Evolutionary conservation across 805 yeast species (phyloP).

Genomic region (Candida dendrica): DNA sequence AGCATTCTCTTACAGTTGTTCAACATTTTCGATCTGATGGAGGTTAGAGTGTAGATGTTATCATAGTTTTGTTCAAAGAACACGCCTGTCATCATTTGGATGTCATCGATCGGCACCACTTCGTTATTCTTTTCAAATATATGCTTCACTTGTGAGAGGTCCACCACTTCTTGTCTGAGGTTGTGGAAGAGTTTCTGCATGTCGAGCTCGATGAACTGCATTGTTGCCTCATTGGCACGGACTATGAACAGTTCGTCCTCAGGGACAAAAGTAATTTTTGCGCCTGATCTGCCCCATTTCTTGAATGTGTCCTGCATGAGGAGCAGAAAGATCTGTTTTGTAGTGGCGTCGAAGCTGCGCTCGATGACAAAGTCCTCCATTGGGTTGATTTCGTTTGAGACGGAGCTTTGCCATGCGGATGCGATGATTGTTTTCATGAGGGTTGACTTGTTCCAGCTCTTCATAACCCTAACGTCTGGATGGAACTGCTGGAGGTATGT

Average conservation of each 20-base stretch:
- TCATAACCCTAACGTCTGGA: slow-evolving; percentile 3
- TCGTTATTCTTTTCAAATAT: slow-evolving; percentile 5
- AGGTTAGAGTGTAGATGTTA: neutral
- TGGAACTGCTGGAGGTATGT: slow-evolving; percentile 5
- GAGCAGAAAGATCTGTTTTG: slow-evolving; percentile 14
- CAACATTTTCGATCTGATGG: neutral
- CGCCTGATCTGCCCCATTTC: slow-evolving; percentile 20
- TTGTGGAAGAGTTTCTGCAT: slow-evolving; percentile 11
- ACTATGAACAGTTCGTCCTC: slow-evolving; percentile 15
- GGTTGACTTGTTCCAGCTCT: slow-evolving; percentile 3
- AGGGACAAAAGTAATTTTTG: slow-evolving; percentile 14
- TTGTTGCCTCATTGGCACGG: slow-evolving; percentile 14
- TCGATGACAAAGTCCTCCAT: slow-evolving; percentile 11
- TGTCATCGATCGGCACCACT: slow-evolving; percentile 14
- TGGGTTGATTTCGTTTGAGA: slow-evolving; percentile 9
- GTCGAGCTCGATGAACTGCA: slow-evolving; percentile 19
- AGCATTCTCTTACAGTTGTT: slow-evolving; percentile 13
- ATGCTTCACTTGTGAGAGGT: slow-evolving; percentile 7
- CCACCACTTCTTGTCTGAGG: slow-evolving; percentile 9
- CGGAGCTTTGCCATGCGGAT: slow-evolving; percentile 11
- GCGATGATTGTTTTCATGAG: slow-evolving; percentile 5
- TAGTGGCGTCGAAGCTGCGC: slow-evolving; percentile 13
- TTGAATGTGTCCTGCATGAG: slow-evolving; percentile 13
- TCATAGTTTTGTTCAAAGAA: slow-evolving; percentile 9
- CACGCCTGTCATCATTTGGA: slow-evolving; percentile 17